Percentiles rank a stretch among this genome's conserved stretches.
These are phyloP conservation scores for Coniochaeta prunicola DNA, from an alignment of 2,329 filamentous ascomycete genomes.

Conservation along the genomic window DNA sequence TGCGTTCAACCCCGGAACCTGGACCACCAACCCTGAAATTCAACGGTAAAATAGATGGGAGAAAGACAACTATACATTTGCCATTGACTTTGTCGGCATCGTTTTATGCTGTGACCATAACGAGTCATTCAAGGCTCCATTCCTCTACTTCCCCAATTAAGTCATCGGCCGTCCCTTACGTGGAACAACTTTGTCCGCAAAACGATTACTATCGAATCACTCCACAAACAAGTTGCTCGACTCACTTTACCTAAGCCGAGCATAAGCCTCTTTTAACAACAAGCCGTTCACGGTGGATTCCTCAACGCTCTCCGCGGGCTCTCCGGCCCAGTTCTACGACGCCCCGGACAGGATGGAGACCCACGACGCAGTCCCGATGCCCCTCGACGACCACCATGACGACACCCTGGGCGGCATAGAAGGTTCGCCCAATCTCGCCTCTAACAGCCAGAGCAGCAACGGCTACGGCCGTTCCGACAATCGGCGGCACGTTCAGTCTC, in stretches of 20 bases:
- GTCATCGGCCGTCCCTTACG: not conserved
- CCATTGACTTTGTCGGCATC: not conserved
- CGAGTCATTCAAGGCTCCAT: not conserved
- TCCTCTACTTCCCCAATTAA: not conserved
- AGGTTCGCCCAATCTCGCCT: conserved; percentile 32
- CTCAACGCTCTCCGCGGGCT: conserved; percentile 39
- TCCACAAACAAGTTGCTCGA: not conserved
- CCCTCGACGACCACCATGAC: conserved; percentile 32
- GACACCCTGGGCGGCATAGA: conserved; percentile 45
- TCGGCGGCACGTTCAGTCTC: conserved; percentile 34
- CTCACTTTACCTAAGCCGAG: not conserved
- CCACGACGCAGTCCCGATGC: conserved; percentile 23
- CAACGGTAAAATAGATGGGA: not conserved
- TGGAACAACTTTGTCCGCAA: not conserved
- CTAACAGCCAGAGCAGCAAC: conserved; percentile 16
- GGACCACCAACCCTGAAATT: not conserved
- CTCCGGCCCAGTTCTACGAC: conserved; percentile 45
- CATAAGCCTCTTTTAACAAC: not conserved
- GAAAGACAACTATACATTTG: not conserved
- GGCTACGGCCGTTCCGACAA: conserved; percentile 17
- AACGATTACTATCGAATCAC: not conserved
- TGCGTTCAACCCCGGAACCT: not conserved
- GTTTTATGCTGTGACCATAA: not conserved
- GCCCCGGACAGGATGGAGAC: conserved; percentile 41
- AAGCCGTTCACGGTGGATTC: conserved; percentile 40